Percentiles rank a stretch among this genome's conserved stretches.
Evolutionary conservation across 208 protist species (phyloP).

Genomic region (Strigomonas culicis): DNA sequence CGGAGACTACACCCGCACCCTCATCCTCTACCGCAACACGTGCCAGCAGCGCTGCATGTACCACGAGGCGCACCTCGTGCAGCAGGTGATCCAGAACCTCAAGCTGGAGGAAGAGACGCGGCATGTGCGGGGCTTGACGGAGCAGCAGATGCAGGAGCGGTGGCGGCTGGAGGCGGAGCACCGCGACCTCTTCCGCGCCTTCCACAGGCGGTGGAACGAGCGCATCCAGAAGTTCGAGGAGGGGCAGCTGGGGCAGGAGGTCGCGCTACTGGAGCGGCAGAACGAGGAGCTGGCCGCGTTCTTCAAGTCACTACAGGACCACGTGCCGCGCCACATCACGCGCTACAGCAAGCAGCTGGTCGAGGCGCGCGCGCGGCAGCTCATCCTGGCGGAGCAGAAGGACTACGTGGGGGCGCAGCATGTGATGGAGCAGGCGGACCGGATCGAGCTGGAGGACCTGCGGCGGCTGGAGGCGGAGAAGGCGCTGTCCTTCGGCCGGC

Average conservation of each 20-base stretch:
- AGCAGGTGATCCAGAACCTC: conserved; percentile 86
- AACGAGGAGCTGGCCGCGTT: conserved; percentile 81
- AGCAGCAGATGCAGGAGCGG: conserved; percentile 87
- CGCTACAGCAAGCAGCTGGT: conserved; percentile 78
- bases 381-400: conserved; percentile 83
- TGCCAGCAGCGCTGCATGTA: conserved; percentile 86
- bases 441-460: conserved; percentile 62
- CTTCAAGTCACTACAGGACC: conserved; percentile 62
- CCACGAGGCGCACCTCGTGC: conserved; percentile 89
- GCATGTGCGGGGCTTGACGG: conserved; percentile 81
- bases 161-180: conserved; percentile 78
- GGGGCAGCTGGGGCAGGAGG: conserved; percentile 72
- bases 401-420: conserved; percentile 81
- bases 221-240: conserved; percentile 87
- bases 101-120: conserved; percentile 88
- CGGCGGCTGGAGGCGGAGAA: conserved; percentile 64
- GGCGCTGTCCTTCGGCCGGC: conserved; percentile 47
- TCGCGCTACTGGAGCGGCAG: conserved; percentile 83
- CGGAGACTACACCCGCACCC: conserved; percentile 48
- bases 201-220: conserved; percentile 86
- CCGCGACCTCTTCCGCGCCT: conserved; percentile 82
- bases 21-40: conserved; percentile 71
- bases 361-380: conserved; percentile 75
- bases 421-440: conserved; percentile 76
- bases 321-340: conserved; percentile 34